These are phyloP conservation scores for Poa annua DNA, from an alignment of 176 grass and related monocot species.

Conservation along the genomic window DNA sequence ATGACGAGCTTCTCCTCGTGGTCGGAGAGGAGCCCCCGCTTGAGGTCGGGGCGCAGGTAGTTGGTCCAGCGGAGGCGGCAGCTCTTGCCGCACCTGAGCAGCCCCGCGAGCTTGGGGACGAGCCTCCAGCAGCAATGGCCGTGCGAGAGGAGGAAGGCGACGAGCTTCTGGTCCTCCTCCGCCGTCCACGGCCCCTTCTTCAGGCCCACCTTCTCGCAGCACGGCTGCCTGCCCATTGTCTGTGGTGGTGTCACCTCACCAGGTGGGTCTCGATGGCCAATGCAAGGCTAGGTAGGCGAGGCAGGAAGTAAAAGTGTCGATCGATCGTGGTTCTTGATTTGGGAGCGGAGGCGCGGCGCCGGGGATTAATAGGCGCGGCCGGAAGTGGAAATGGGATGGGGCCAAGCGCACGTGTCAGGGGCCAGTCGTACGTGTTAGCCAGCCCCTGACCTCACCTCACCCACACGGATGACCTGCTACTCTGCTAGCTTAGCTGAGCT, in stretches of 20 bases:
- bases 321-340: conserved; percentile 6
- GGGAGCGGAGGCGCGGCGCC: conserved; percentile 7
- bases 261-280: background rate
- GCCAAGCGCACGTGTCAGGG: conserved; percentile 38
- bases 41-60: conserved; percentile 92
- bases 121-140: conserved; percentile 87
- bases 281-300: too few species aligned
- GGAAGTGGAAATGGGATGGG: conserved; percentile 41
- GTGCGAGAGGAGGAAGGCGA: conserved; percentile 77
- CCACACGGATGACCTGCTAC: background rate
- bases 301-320: background rate
- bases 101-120: conserved; percentile 93
- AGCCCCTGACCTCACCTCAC: conserved; percentile 30
- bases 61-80: conserved; percentile 95
- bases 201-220: conserved; percentile 85
- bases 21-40: conserved; percentile 71
- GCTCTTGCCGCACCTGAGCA: conserved; percentile 94
- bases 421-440: conserved; percentile 42
- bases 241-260: background rate
- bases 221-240: conserved; percentile 86
- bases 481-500: too few species aligned
- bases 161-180: conserved; percentile 87
- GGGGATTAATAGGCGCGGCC: conserved; percentile 50
- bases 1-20: conserved; percentile 79
- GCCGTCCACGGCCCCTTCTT: conserved; percentile 93